Conservation (phyloP, 164 flowering plant genomes). For the Platanus orientalis region DNA sequence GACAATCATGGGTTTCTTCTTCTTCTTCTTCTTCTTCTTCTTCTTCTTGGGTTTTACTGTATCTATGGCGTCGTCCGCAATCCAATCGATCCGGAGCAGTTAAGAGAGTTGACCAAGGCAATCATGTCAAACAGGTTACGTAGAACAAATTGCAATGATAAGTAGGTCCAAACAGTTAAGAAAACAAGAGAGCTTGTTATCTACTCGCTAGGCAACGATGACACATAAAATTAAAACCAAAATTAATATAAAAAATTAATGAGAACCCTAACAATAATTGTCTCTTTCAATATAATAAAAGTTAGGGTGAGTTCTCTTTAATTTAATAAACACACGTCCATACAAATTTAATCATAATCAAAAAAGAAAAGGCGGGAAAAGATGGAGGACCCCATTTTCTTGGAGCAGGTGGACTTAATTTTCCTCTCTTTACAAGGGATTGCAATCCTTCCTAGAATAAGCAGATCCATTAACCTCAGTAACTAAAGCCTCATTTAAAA, state of each 20-base stretch:
- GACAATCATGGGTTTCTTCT: no score
- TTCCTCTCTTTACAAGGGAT: constrained; percentile 27
- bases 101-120: not conserved
- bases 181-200: not conserved
- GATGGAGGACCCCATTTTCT: not conserved
- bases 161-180: not conserved
- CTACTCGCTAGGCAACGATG: not conserved
- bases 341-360: not conserved
- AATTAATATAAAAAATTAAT: no score
- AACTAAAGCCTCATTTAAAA: not conserved
- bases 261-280: no score
- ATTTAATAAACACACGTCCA: not conserved
- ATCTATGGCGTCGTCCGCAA: no score
- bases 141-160: not conserved
- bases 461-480: not conserved
- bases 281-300: not conserved
- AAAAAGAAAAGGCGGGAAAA: not conserved
- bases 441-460: constrained; percentile 6
- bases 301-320: not conserved
- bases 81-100: not conserved
- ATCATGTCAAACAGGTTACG: not conserved
- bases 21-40: no score
- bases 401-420: constrained; percentile 18
- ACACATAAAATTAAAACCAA: not conserved
- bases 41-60: no score